These are phyloP conservation scores for Ascochyta lentis DNA, from an alignment of 2,329 filamentous ascomycete species.

Conservation along the genomic window DNA sequence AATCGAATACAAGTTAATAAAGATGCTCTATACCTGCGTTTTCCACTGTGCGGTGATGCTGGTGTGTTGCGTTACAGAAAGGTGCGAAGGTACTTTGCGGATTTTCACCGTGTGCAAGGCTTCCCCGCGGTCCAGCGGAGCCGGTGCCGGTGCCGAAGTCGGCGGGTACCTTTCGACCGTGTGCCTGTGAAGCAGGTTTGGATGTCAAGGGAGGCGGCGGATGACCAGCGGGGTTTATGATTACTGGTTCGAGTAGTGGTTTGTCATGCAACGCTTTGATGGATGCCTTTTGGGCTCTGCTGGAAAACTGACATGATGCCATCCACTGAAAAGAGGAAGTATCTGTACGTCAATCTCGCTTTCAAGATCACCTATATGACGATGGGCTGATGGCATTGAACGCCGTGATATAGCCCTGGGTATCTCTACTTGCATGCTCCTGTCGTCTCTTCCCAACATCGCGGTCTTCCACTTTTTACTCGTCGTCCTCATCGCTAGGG, in stretches of 20 bases:
- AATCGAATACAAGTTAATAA: background rate
- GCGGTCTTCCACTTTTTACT: background rate
- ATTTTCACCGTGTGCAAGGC: background rate
- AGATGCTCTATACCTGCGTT: background rate
- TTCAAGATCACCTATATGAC: background rate
- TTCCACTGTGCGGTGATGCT: background rate
- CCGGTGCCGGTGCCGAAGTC: background rate
- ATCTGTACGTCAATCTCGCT: background rate
- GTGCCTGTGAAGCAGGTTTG: background rate
- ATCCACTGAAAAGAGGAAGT: background rate
- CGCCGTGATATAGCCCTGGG: background rate
- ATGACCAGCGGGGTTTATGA: background rate
- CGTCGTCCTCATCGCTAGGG: slow-evolving; percentile 22
- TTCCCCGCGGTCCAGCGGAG: slow-evolving; percentile 5
- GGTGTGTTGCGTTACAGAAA: background rate
- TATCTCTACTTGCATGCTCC: background rate
- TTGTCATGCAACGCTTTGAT: background rate
- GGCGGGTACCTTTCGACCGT: background rate
- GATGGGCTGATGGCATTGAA: background rate
- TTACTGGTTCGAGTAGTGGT: background rate
- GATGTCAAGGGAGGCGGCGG: background rate
- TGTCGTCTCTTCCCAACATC: background rate
- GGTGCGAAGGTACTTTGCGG: background rate
- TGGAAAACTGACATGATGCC: too few species aligned
- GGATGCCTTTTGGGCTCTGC: too few species aligned